These are phyloP conservation scores for Hyaloscypha finlandica DNA, from an alignment of 495 filamentous ascomycete genomes.

Conservation along the genomic window DNA sequence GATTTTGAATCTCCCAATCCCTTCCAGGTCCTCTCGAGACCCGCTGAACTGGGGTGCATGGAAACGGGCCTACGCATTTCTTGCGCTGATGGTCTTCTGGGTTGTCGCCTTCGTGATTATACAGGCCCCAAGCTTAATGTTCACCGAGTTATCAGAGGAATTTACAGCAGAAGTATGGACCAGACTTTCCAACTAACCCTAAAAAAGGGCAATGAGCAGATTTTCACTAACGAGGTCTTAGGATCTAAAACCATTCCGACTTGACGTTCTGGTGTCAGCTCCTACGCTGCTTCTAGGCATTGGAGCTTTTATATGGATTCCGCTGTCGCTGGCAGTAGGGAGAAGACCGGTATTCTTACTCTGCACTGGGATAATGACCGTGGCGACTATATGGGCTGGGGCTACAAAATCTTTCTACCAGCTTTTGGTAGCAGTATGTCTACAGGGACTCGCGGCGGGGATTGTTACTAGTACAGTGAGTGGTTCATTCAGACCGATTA, in stretches of 20 bases:
- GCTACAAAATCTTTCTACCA: conserved; percentile 8
- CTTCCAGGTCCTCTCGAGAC: conserved; percentile 16
- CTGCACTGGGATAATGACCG: conserved; percentile 37
- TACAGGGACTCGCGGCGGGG: conserved; percentile 16
- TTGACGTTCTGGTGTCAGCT: conserved; percentile 6
- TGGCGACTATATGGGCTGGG: conserved; percentile 12
- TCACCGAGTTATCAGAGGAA: conserved; percentile 2
- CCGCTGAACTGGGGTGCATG: conserved; percentile 19
- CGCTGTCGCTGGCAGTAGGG: conserved; percentile 43
- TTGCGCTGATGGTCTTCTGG: conserved; percentile 5
- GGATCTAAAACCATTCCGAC: conserved; percentile 10
- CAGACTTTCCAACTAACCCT: not conserved
- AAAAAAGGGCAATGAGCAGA: not conserved
- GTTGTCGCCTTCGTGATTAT: conserved; percentile 7
- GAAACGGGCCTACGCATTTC: conserved; percentile 11
- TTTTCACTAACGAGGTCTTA: not conserved
- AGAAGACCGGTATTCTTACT: conserved; percentile 39
- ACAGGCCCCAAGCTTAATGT: conserved; percentile 17
- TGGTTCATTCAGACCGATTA: not conserved
- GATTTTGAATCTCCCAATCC: conserved; percentile 21
- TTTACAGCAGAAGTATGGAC: conserved; percentile 14
- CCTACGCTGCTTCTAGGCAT: conserved; percentile 42
- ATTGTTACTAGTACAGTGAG: conserved; percentile 16
- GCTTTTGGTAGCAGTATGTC: conserved; percentile 10
- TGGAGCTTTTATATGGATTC: conserved; percentile 45